phyloP scores from a whole-genome alignment of 192 early-diverging fungal genomes.

The Coemansia biformis region DNA sequence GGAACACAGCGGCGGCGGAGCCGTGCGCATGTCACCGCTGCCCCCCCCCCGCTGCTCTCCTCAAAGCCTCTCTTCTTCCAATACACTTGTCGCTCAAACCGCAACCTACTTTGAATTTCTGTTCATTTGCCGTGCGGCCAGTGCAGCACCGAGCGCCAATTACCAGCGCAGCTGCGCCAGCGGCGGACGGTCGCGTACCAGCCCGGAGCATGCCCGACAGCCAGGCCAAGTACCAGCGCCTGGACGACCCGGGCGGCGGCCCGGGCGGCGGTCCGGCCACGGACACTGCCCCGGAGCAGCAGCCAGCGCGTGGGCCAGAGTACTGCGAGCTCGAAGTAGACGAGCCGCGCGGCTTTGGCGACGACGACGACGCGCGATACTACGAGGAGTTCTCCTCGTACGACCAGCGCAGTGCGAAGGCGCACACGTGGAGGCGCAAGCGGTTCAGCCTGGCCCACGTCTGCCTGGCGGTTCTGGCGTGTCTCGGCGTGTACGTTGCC shows the following conservation, averaged over 20 bases:
- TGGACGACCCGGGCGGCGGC: slow-evolving; percentile 4
- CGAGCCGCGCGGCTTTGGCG: slow-evolving; percentile 27
- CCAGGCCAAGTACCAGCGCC: slow-evolving; percentile 12
- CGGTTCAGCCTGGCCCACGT: slow-evolving; percentile 37
- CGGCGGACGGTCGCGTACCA: too few species aligned
- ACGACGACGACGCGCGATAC: slow-evolving; percentile 38
- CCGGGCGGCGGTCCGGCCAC: slow-evolving; percentile 1
- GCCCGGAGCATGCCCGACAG: slow-evolving; percentile 11
- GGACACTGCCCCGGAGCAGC: not conserved
- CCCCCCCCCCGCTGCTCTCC: too few species aligned
- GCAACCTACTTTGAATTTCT: too few species aligned
- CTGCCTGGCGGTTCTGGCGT: slow-evolving; percentile 21
- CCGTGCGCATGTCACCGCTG: not conserved
- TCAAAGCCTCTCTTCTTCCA: not conserved
- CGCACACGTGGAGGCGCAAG: slow-evolving; percentile 31
- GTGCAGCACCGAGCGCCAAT: too few species aligned
- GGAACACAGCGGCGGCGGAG: not conserved
- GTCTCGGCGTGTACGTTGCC: slow-evolving; percentile 25
- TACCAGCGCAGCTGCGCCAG: too few species aligned
- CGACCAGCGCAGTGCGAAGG: slow-evolving; percentile 25
- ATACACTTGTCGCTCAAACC: too few species aligned
- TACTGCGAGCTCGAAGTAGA: slow-evolving; percentile 31
- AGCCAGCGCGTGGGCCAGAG: slow-evolving; percentile 10
- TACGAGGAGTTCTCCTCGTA: slow-evolving; percentile 39
- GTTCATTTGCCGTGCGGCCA: too few species aligned